Conservation (phyloP, 176 grass and related monocot genomes). For the Cenchrus americanus region DNA sequence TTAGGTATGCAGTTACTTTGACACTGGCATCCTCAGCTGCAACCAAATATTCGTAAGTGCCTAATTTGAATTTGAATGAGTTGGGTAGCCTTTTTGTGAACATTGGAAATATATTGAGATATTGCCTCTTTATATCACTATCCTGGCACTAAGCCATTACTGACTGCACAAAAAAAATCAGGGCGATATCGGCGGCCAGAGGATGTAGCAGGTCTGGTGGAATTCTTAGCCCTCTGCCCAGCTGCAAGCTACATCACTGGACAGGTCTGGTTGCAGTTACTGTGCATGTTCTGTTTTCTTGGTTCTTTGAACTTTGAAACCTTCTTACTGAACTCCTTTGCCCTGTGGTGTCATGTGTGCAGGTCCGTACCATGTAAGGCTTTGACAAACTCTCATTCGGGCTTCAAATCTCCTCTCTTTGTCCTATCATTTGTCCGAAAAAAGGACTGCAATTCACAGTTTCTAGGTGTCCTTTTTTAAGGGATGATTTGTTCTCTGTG, state of each 20-base stretch:
- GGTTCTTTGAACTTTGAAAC: neutral
- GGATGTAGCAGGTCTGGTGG: conserved; percentile 76
- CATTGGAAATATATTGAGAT: neutral
- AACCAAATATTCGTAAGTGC: neutral
- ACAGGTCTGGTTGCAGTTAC: conserved; percentile 47
- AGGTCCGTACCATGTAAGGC: conserved; percentile 67
- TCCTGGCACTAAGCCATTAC: neutral
- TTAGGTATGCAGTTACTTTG: conserved; percentile 55
- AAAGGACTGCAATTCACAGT: neutral
- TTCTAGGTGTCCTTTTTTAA: neutral
- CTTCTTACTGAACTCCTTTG: neutral
- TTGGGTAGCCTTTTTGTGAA: neutral
- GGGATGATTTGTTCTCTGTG: neutral
- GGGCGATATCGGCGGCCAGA: conserved; percentile 68
- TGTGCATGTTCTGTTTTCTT: neutral
- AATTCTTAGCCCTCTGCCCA: conserved; percentile 67
- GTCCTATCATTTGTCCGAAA: neutral
- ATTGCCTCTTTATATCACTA: neutral
- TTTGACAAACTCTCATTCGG: neutral
- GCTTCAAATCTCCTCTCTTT: neutral
- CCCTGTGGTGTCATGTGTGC: neutral
- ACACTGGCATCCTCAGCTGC: neutral
- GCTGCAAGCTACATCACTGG: conserved; percentile 79
- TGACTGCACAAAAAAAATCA: neutral
- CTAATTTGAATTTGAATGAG: neutral